Conservation (phyloP, 139 green algal species). For the Gonium pectorale region DNA sequence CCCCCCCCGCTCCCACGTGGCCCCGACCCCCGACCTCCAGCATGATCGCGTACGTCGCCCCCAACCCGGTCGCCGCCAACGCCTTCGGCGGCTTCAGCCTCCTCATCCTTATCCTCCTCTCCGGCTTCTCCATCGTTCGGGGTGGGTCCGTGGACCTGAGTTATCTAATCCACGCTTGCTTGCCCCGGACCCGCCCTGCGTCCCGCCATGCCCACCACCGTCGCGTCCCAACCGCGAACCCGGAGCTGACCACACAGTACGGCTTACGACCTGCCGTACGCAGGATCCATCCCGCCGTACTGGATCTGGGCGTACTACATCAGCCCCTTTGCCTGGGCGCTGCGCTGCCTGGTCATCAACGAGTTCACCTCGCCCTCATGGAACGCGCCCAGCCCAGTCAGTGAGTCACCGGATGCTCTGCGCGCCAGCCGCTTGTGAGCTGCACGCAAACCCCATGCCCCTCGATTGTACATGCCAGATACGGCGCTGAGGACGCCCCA, state of each 20-base stretch:
- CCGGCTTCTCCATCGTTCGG: conserved; percentile 79
- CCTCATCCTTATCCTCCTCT: conserved; percentile 73
- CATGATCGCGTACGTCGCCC: conserved; percentile 15
- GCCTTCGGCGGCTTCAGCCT: conserved; percentile 50
- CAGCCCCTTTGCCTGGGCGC: conserved; percentile 69
- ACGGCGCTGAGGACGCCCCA: too few relatives aligned
- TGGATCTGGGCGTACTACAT: conserved; percentile 65
- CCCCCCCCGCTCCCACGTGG: too few relatives aligned
- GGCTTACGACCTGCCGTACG: not conserved
- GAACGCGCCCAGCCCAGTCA: conserved; percentile 16
- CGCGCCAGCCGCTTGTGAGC: too few relatives aligned
- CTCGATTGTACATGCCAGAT: too few relatives aligned
- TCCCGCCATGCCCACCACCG: too few relatives aligned
- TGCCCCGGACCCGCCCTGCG: too few relatives aligned
- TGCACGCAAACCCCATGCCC: too few relatives aligned
- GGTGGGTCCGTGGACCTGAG: too few relatives aligned
- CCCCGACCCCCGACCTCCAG: too few relatives aligned
- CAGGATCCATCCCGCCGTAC: conserved; percentile 35
- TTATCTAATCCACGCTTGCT: too few relatives aligned
- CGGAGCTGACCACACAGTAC: not conserved
- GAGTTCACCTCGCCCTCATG: conserved; percentile 68
- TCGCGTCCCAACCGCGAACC: too few relatives aligned
- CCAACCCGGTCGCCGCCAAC: conserved; percentile 47
- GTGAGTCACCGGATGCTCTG: too few relatives aligned
- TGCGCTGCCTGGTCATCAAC: conserved; percentile 73